A percentile compares a stretch with the other conserved stretches of the same genome.
Evolutionary conservation across 768 basidiomycete species (phyloP).

Genomic region (Hericium erinaceus): DNA sequence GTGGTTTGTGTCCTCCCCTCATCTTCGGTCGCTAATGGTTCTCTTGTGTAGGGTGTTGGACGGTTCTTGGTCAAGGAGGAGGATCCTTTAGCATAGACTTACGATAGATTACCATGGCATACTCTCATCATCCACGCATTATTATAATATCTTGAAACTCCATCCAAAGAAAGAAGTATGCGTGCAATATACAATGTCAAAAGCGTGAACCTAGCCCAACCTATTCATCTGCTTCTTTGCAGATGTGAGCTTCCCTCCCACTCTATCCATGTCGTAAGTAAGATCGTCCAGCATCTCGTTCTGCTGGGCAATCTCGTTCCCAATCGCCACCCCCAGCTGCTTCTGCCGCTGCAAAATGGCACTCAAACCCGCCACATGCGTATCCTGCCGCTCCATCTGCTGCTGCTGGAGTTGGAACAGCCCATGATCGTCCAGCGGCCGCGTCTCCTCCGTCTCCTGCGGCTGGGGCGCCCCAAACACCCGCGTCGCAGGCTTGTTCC

Average conservation of each 20-base stretch:
- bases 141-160: neutral
- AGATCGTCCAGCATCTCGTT: constrained; percentile 82
- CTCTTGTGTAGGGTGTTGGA: constrained; percentile 45
- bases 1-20: constrained; percentile 5
- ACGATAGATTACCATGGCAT: neutral
- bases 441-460: constrained; percentile 76
- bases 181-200: constrained; percentile 1
- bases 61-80: constrained; percentile 33
- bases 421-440: constrained; percentile 81
- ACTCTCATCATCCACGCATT: neutral
- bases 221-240: constrained; percentile 79
- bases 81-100: constrained; percentile 6
- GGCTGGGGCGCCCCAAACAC: constrained; percentile 70
- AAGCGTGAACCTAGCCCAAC: constrained; percentile 39
- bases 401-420: constrained; percentile 69
- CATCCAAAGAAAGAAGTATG: neutral
- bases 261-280: constrained; percentile 63
- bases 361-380: constrained; percentile 69
- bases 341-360: constrained; percentile 78
- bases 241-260: constrained; percentile 66
- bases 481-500: constrained; percentile 43
- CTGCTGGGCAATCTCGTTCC: constrained; percentile 71
- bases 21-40: constrained; percentile 11
- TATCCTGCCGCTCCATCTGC: constrained; percentile 79
- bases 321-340: constrained; percentile 80